Base-by-base conservation (phyloP, 1,284 basidiomycete genomes). In the Moniliella sp. region DNA sequence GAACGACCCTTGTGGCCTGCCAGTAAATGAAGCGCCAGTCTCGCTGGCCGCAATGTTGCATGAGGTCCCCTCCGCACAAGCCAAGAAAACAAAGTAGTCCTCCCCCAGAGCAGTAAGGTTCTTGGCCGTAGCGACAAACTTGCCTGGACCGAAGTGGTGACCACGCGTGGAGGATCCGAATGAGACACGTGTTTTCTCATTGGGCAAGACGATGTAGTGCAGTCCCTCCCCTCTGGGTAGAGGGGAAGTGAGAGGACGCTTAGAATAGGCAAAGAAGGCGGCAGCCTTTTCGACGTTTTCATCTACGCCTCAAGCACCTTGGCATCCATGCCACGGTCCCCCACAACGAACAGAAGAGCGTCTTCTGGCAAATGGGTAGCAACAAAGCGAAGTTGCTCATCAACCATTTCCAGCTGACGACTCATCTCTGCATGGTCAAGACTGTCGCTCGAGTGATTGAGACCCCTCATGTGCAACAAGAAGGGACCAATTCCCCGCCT, bases 281-380 rank as follows among this genome's bases (percentile, higher is more conserved):
- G 82, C 69, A 4, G 79, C 76, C 0, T 82, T 79, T 52, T 99
- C 91, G 15, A 78, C 69, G 10, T 69, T 67, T 0, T 76, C 75
- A 51, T 94, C 91, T 1, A 91, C 88, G 0, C 88, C 88, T 50
- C 94, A 88, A 48, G 97, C 88, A 5, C 91, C 18, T 76, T 71
- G 28, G 72, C 67, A 55, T 94, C 86, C 91, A 97, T 97, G 0
- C 91, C 88, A 55, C 97, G 91, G 55, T 97, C 88, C 1, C 91
- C 91, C 5, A 97, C 68, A 2, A 99, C 70, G 28, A 99, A 70
- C 1, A 99, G 68, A 0, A 97, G 66, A n/a, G 31, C 31, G 25
- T 23, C 18, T 13, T 12, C 7, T 8, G n/a, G 11, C 16, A 32
- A 8, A 17, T 23, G 18, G 3, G 25, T 15, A 12, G 11, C 13